Evolutionary conservation across 495 filamentous ascomycete genomes (phyloP).

Genomic region (Pyrenopolyporus hunteri): DNA sequence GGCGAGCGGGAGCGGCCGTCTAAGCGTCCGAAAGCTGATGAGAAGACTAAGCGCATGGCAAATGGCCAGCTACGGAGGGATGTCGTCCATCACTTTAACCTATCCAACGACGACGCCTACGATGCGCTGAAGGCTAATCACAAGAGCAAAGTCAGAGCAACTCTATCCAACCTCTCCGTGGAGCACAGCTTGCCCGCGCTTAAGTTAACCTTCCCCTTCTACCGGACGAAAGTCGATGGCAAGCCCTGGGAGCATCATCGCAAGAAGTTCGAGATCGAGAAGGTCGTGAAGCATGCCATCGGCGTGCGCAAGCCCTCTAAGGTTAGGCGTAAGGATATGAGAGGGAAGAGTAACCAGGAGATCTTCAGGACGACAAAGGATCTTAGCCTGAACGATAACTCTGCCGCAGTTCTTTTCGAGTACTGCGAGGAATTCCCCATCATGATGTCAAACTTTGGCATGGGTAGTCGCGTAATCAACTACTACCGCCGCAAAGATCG

Average conservation of each 20-base stretch:
- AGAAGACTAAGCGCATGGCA: conserved; percentile 60
- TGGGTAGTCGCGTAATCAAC: conserved; percentile 94
- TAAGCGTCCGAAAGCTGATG: conserved; percentile 51
- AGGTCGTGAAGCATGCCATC: conserved; percentile 56
- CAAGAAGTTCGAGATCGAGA: conserved; percentile 67
- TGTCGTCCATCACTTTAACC: conserved; percentile 84
- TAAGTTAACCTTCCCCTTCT: conserved; percentile 91
- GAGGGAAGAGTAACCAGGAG: conserved; percentile 73
- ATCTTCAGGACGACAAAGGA: conserved; percentile 77
- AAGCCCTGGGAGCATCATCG: conserved; percentile 93
- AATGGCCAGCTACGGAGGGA: conserved; percentile 62
- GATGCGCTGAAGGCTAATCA: conserved; percentile 95
- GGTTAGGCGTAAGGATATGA: conserved; percentile 80
- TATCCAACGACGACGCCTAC: conserved; percentile 95
- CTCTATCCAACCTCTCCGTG: conserved; percentile 79
- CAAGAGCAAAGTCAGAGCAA: conserved; percentile 92
- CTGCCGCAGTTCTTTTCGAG: conserved; percentile 83
- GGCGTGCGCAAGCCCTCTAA: conserved; percentile 64
- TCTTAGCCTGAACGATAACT: conserved; percentile 85
- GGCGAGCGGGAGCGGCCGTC: conserved; percentile 58
- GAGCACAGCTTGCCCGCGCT: conserved; percentile 92
- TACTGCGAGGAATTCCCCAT: conserved; percentile 94
- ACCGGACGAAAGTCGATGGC: conserved; percentile 79
- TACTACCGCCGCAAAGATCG: conserved; percentile 89
- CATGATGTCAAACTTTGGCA: conserved; percentile 93